A percentile compares a stretch with the other conserved stretches of the same genome.
These are phyloP conservation scores for Aureobasidium sp. DNA, from an alignment of 2,329 filamentous ascomycete genomes.

Conservation along the genomic window DNA sequence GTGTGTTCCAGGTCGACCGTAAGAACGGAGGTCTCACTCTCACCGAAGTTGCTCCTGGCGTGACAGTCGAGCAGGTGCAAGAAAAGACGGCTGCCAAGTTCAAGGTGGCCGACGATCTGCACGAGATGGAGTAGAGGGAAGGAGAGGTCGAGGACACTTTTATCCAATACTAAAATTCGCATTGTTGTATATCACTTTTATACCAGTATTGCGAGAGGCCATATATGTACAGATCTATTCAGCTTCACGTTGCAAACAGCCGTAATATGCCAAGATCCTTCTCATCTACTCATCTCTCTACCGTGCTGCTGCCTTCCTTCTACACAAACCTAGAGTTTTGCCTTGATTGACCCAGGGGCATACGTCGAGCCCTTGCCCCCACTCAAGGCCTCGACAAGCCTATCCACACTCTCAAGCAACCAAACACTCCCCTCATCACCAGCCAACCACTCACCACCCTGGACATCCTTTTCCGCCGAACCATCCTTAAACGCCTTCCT, in stretches of 20 bases:
- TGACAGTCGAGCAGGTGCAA: constrained; percentile 61
- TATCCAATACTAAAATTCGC: not conserved
- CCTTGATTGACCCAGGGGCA: constrained; percentile 44
- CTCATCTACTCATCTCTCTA: not conserved
- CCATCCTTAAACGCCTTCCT: constrained; percentile 69
- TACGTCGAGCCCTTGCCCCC: constrained; percentile 48
- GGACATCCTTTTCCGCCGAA: constrained; percentile 42
- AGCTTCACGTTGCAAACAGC: not conserved
- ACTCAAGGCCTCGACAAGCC: constrained; percentile 47
- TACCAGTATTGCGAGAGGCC: not conserved
- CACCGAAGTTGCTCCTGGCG: constrained; percentile 63
- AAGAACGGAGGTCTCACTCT: constrained; percentile 56
- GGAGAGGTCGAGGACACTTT: not conserved
- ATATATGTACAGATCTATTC: not conserved
- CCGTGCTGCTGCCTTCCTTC: not conserved
- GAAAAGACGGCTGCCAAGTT: constrained; percentile 66
- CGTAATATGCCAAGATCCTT: not conserved
- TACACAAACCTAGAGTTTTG: constrained; percentile 30
- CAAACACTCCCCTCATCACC: constrained; percentile 59
- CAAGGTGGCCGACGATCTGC: constrained; percentile 52
- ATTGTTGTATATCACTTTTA: not conserved
- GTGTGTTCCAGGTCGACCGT: constrained; percentile 64
- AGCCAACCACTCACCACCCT: constrained; percentile 58
- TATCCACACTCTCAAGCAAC: constrained; percentile 56
- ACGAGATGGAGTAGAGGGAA: constrained; percentile 38